phyloP scores from a whole-genome alignment of 2,329 filamentous ascomycete species.

The Fusarium chuoi region DNA sequence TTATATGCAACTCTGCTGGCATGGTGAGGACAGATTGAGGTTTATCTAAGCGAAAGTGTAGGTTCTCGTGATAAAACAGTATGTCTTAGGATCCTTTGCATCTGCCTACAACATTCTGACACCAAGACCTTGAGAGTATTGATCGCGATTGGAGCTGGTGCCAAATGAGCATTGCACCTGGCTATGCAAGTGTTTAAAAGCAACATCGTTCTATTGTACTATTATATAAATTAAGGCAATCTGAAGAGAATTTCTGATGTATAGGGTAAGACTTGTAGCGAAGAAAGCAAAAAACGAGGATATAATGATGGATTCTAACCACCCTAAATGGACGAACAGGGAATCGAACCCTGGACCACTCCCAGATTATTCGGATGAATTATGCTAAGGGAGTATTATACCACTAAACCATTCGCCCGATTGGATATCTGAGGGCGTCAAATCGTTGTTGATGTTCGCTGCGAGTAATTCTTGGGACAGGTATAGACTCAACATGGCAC shows the following conservation, averaged over 20 bases:
- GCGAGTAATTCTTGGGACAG: not conserved
- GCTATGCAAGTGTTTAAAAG: not conserved
- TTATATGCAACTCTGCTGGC: not conserved
- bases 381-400: constrained; percentile 49
- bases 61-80: constrained; percentile 23
- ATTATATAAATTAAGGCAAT: too few relatives aligned
- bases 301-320: constrained; percentile 32
- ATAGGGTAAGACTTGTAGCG: not conserved
- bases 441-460: not conserved
- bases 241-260: not conserved
- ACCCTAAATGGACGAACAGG: constrained; percentile 44
- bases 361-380: constrained; percentile 37
- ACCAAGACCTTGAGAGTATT: not conserved
- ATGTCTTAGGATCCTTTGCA: constrained; percentile 25
- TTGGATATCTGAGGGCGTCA: not conserved
- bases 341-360: constrained; percentile 49
- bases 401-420: constrained; percentile 48
- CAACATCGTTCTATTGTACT: not conserved
- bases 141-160: not conserved
- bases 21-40: constrained; percentile 18
- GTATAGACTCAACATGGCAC: not conserved
- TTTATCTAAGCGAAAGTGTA: constrained; percentile 37
- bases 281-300: constrained; percentile 15
- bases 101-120: not conserved
- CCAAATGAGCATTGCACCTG: not conserved